phyloP scores from a whole-genome alignment of 495 filamentous ascomycete genomes.

The Neurospora cerealis region DNA sequence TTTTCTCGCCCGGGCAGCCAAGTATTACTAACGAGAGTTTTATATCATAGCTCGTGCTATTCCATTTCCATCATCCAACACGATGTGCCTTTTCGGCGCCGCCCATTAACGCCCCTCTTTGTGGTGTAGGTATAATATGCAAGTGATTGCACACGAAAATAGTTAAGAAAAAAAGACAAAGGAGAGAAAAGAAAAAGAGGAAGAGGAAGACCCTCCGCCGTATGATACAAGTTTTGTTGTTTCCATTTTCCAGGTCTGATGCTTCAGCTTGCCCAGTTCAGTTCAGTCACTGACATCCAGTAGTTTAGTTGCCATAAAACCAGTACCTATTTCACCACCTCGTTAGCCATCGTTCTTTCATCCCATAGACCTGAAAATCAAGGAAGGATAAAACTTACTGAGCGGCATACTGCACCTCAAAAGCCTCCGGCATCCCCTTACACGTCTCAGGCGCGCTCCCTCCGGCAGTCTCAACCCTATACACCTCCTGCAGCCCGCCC shows the following conservation, averaged over 20 bases:
- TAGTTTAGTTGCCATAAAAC: conserved; percentile 23
- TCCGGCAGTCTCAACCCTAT: conserved; percentile 78
- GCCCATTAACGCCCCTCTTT: background rate
- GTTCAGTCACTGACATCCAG: background rate
- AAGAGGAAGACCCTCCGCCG: background rate
- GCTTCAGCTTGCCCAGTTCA: background rate
- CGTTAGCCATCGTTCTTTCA: conserved; percentile 2
- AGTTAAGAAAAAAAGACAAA: conserved; percentile 1
- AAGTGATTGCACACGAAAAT: background rate
- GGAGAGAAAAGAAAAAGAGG: conserved; percentile 3
- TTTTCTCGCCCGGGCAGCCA: background rate
- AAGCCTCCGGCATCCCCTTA: conserved; percentile 46
- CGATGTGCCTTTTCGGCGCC: background rate
- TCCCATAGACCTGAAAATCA: too few relatives aligned
- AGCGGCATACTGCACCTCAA: conserved; percentile 72
- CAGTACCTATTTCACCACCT: conserved; percentile 23
- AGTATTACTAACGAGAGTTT: background rate
- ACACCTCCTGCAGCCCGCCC: conserved; percentile 60
- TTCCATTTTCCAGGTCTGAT: background rate
- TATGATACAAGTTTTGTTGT: conserved; percentile 7
- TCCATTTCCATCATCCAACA: background rate
- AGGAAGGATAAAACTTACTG: conserved; percentile 48
- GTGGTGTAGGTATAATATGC: background rate
- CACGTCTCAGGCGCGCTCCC: conserved; percentile 72
- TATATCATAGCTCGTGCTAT: background rate